Evolutionary conservation across 306 rosid genomes (phyloP).

Genomic region (Medicago truncatula): DNA sequence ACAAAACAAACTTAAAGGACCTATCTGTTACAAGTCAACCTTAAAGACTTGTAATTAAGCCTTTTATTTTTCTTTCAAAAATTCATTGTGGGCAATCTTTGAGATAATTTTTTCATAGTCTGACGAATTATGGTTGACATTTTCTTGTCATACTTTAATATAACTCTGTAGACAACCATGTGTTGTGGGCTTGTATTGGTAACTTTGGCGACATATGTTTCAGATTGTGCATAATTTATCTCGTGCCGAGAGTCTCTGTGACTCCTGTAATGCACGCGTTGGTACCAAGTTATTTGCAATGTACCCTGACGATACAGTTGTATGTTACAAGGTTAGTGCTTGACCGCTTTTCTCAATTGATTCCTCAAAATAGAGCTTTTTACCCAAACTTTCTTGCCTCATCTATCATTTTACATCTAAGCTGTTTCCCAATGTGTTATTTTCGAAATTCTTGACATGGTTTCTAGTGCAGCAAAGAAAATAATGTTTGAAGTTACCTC

Average conservation of each 20-base stretch:
- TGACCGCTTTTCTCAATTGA: conserved; percentile 24
- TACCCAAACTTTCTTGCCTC: conserved; percentile 20
- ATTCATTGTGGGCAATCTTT: conserved; percentile 6
- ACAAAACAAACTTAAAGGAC: too few species aligned
- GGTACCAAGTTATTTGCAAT: conserved; percentile 97
- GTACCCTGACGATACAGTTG: conserved; percentile 94
- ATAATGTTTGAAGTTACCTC: not conserved
- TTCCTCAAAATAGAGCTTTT: conserved; percentile 19
- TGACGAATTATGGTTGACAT: not conserved
- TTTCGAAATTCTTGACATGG: conserved; percentile 5
- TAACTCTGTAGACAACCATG: conserved; percentile 3
- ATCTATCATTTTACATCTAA: conserved; percentile 20
- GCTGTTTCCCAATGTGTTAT: conserved; percentile 17
- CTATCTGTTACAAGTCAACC: too few species aligned
- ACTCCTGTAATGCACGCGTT: conserved; percentile 94
- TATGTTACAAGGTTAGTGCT: conserved; percentile 91
- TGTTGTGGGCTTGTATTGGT: conserved; percentile 24
- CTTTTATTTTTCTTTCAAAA: conserved; percentile 30
- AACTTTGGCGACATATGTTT: conserved; percentile 31
- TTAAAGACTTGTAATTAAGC: too few species aligned
- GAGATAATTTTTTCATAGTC: conserved; percentile 11
- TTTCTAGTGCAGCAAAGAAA: conserved; percentile 30
- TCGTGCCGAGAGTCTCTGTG: conserved; percentile 95
- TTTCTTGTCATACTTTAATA: not conserved
- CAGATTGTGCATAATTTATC: conserved; percentile 91